Evolutionary conservation across 129 eudicot genomes (phyloP).

Genomic region (Heracleum sosnowskyi): DNA sequence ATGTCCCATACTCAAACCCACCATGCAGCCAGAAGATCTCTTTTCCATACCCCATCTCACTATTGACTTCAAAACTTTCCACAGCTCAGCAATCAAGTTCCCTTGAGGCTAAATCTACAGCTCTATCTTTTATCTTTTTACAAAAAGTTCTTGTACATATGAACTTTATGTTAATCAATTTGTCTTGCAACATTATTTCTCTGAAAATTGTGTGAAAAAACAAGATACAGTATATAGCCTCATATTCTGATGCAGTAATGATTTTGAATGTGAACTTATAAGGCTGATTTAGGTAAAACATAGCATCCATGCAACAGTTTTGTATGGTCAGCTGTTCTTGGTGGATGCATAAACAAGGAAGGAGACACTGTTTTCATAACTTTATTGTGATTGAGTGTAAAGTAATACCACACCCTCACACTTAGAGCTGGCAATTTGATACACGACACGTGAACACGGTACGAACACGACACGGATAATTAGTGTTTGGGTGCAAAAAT

Average conservation of each 20-base stretch:
- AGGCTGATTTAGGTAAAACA: neutral
- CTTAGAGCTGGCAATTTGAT: too few species aligned
- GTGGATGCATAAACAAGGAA: neutral
- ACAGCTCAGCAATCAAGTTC: slow-evolving; percentile 13
- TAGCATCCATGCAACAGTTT: neutral
- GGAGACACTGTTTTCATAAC: neutral
- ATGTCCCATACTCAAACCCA: slow-evolving; percentile 17
- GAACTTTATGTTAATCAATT: too few species aligned
- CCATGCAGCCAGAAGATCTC: slow-evolving; percentile 13
- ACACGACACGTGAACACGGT: too few species aligned
- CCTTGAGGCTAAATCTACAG: neutral
- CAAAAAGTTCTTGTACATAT: too few species aligned
- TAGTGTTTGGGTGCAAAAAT: too few species aligned
- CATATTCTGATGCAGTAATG: neutral
- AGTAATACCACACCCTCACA: slow-evolving; percentile 19
- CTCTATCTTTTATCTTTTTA: neutral
- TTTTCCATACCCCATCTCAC: slow-evolving; percentile 10
- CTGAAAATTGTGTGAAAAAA: too few species aligned
- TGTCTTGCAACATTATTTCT: neutral
- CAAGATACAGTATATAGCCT: neutral
- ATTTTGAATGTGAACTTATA: neutral
- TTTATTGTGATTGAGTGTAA: neutral
- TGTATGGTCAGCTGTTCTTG: neutral
- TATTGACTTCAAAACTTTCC: neutral
- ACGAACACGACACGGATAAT: too few species aligned